These are phyloP conservation scores for Aspergillus alliaceus DNA, from an alignment of 2,329 filamentous ascomycete species.

Conservation along the genomic window DNA sequence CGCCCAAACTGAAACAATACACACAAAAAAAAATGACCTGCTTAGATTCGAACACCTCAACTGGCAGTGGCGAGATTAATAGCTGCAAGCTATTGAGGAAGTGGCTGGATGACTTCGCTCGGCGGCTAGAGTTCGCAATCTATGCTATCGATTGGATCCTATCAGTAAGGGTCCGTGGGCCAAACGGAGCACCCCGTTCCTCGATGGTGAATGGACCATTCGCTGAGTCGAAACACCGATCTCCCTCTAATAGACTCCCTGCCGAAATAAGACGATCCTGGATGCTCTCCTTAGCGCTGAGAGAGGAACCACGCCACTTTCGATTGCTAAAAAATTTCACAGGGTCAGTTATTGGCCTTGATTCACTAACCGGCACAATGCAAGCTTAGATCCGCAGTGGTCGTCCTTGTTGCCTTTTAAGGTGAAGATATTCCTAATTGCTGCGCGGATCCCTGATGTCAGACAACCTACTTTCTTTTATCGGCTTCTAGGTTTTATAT, in stretches of 20 bases:
- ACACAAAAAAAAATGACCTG: too few species aligned
- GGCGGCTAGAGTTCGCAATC: background rate
- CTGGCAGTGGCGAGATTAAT: background rate
- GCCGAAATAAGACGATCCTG: background rate
- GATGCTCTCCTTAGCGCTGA: constrained; percentile 13
- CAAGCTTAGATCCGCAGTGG: constrained; percentile 10
- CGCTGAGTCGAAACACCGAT: constrained; percentile 5
- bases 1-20: constrained; percentile 18
- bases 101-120: background rate
- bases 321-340: constrained; percentile 1
- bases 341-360: constrained; percentile 8
- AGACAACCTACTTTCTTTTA: constrained; percentile 9
- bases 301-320: constrained; percentile 13
- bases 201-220: background rate
- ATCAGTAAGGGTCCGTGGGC: constrained; percentile 1
- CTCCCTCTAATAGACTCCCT: background rate
- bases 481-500: constrained; percentile 4
- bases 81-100: background rate
- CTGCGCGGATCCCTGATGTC: constrained; percentile 12
- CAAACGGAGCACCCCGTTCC: background rate
- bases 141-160: background rate
- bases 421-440: constrained; percentile 9
- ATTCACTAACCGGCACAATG: background rate
- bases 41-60: background rate
- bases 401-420: constrained; percentile 12